Base-by-base conservation (phyloP, 768 basidiomycete species). In the Tylopilus intermedius region DNA sequence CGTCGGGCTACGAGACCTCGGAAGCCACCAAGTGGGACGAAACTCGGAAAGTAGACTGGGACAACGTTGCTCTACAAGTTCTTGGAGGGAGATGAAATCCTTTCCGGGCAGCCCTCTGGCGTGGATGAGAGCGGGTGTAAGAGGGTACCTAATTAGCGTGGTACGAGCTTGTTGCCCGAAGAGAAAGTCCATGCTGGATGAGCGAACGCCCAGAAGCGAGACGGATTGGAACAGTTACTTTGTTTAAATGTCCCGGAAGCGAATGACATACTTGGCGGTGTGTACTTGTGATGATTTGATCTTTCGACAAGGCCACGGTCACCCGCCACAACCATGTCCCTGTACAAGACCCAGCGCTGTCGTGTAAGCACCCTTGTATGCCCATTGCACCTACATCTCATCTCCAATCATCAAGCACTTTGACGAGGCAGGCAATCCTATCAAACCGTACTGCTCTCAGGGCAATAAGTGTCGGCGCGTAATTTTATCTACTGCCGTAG, bases 401-500 rank as follows among this genome's bases (percentile, higher is more conserved):
- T 53, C 29, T n/a, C 42, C 32, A 42, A 32, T 57, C 45, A 45
- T 4, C 33, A 59, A 81, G 80, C 72, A 82, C 62, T 81, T 76
- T 47, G 76, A 79, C 54, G 69, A 69, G 48, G 60, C 64, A 39
- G 80, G 79, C 13, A 65, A 62, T 22, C 65, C 73, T 3, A 63
- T 78, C 45, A 70, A 69, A 50, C 75, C 76, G 8, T 67, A 65
- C 27, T 81, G 80, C 55, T 71, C 62, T 33, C 74, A 80, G 55
- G 80, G 80, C 27, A 68, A 67, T 40, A 69, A 63, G 35, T 81
- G 80, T 64, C 77, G 80, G 80, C 79, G 58, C 49, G 75, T 67
- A 49, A 45, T 43, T 8, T 33, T 18, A 50, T 59, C 46, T 30
- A 47, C 44, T 38, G 45, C 45, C 46, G 35, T 35, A 50, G 58